A percentile compares a stretch with the other conserved stretches of the same genome.
phyloP scores from a whole-genome alignment of 2,329 filamentous ascomycete genomes.

The Alternaria longipes region DNA sequence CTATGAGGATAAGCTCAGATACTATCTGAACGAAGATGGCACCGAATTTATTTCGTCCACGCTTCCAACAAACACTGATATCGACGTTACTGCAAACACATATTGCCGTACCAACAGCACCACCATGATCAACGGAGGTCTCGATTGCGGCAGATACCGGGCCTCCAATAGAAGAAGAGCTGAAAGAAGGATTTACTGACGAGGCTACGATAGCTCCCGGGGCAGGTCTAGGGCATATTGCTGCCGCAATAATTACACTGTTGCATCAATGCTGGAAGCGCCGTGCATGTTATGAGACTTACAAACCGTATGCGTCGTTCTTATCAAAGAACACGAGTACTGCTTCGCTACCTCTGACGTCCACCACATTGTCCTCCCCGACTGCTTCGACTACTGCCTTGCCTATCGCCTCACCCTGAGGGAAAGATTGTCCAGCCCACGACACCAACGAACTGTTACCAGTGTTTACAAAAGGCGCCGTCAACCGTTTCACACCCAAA shows the following conservation, averaged over 20 bases:
- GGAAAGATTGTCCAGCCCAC: slow-evolving; percentile 20
- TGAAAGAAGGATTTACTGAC: no score
- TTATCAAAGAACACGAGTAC: slow-evolving; percentile 17
- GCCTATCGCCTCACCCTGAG: slow-evolving; percentile 11
- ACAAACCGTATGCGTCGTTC: slow-evolving; percentile 12
- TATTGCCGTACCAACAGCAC: no score
- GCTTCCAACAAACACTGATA: no score
- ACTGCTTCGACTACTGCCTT: slow-evolving; percentile 13
- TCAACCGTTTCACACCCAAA: slow-evolving; percentile 1
- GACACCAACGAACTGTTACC: slow-evolving; percentile 3
- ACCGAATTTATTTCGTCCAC: no score
- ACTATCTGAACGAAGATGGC: no score
- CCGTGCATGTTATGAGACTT: not conserved
- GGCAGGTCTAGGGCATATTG: not conserved
- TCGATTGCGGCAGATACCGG: no score
- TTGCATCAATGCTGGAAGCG: not conserved
- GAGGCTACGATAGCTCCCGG: not conserved
- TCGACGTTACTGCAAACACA: no score
- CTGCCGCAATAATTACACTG: not conserved
- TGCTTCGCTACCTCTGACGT: slow-evolving; percentile 16
- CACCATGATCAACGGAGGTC: no score
- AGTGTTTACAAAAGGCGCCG: slow-evolving; percentile 14
- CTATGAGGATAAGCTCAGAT: no score
- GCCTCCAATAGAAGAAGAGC: no score
- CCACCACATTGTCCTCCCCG: not conserved